Base-by-base conservation (phyloP, 768 basidiomycete genomes). In the Leccinum olivaceopallidum region DNA sequence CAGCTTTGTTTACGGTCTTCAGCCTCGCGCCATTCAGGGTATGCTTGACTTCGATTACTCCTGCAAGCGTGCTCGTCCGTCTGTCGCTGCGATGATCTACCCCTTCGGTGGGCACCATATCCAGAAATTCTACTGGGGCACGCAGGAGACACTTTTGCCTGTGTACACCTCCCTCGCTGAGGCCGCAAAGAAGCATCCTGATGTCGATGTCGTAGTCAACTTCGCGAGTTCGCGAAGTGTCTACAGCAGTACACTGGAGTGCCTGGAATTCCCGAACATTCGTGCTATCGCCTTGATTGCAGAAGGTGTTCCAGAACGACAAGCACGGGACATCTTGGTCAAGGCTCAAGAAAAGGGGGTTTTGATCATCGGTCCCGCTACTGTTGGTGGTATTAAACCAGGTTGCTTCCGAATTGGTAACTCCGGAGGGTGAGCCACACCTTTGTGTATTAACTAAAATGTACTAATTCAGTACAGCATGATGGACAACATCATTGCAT, bases 41-140 rank as follows among this genome's bases (percentile, higher is more conserved):
- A 90, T 90, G 89, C 89, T 99, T 60, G 97, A 99, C 84, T 99
- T 99, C 66, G 97, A 99, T 82, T 99, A 88, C 80, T 94, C 94
- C 14, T 99, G 97, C 78, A 95, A 95, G 18, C 92, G 97, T 63
- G 76, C 84, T 51, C 84, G 89, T 20, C 95, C 97, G 39, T 91
- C 88, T 51, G 97, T 98, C 65, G 95, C 97, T 30, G 97, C 97
- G 42, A 99, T 98, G 96, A 97, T 99, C 74, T 99, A 99, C 77
- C 97, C 96, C 73, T 99, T 99, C 78, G 97, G 96, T 72, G 96
- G 96, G 20, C 96, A 98, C 80, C 97, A 98, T 80, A 97, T 98
- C 77, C 97, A 99, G 80, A 99, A 99, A 81, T 98, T 99, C 86
- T 98, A 99, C 85, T 98, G 97, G 97, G 97, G 97, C 58, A 98